Percentiles rank a stretch among this genome's conserved stretches.
Conservation (phyloP, 768 basidiomycete genomes). For the Inosperma sp. region DNA sequence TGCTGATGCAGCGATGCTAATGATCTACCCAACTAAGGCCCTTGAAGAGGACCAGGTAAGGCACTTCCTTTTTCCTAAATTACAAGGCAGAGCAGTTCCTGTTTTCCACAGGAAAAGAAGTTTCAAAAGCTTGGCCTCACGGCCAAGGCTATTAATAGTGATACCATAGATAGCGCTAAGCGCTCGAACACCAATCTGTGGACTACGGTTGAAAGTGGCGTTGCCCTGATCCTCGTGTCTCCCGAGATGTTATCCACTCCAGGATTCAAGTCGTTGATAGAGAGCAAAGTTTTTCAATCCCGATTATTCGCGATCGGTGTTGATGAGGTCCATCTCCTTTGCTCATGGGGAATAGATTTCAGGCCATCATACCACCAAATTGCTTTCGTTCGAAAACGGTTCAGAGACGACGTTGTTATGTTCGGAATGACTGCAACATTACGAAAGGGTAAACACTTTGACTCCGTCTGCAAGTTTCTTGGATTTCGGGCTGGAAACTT, state of each 20-base stretch:
- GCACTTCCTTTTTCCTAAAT: not conserved
- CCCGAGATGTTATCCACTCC: constrained; percentile 23
- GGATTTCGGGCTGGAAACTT: constrained; percentile 17
- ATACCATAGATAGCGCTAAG: not conserved
- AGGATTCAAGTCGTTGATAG: constrained; percentile 18
- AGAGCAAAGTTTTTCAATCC: constrained; percentile 13
- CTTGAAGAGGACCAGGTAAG: constrained; percentile 24
- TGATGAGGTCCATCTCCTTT: constrained; percentile 27
- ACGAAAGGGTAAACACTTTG: constrained; percentile 9
- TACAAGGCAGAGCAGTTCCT: not conserved
- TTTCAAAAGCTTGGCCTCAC: constrained; percentile 15
- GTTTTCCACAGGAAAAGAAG: constrained; percentile 5
- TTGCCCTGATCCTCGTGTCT: constrained; percentile 18
- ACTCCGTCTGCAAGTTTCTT: constrained; percentile 18
- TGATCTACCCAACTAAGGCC: constrained; percentile 23
- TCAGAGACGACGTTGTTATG: constrained; percentile 12
- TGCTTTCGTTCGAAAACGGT: constrained; percentile 14
- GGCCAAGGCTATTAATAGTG: constrained; percentile 4
- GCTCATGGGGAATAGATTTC: constrained; percentile 23
- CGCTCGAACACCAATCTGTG: not conserved
- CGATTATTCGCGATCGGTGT: constrained; percentile 22
- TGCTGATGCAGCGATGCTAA: constrained; percentile 15
- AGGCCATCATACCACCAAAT: constrained; percentile 22
- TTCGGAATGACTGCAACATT: constrained; percentile 22
- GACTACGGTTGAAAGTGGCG: not conserved